Base-by-base conservation (phyloP, 495 filamentous ascomycete genomes). In the Coniosporium apollinis region DNA sequence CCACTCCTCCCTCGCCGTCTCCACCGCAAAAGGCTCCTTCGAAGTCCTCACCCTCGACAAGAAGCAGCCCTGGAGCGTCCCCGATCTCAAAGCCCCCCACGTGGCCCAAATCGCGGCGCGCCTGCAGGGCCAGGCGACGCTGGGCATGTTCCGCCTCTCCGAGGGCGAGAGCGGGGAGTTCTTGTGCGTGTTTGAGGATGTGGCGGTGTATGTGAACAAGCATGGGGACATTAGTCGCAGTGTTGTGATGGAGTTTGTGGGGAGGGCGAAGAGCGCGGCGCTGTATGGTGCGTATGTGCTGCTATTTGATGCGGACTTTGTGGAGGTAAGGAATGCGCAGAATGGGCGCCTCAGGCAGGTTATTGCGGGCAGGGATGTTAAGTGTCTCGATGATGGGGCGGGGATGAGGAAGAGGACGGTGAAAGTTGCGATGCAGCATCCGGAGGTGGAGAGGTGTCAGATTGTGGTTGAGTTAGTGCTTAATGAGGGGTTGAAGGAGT, bases 191-290 rank as follows among this genome's bases (percentile, higher is more conserved):
- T 99, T 94, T 53, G 80, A 84, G 36, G 83, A 94, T 51, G 94
- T 87, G 42, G 89, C 83, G 15, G 83, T 96, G 1, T 99, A 96
- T 43, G 83, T 94, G 54, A 92, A 96, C 59, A 93, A 96, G 56
- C 85, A 94, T 53, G 91, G 89, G 41, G 89, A 96, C 38, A 81
- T 99, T 13, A 82, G 74, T 22, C 75, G 89, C 30, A 77, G 73
- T 22, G 82, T 96, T 37, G 81, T 99, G 39, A 91, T 96, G 82
- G 83, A 94, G 47, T 96, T 94, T 56, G 85, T 93, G 3, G 91
- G 91, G 37, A 82, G 77, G 46, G 81, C 83, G 16, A 75, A 79
- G 50, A 76, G 76, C 35, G 89, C 87, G 6, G 85, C 81, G 38
- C 70, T 96, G 52, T 82, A 85, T 39, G 55, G 55, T 2, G 38